Conservation (phyloP, 1,284 basidiomycete species). For the Melampsora larici-populina region DNA sequence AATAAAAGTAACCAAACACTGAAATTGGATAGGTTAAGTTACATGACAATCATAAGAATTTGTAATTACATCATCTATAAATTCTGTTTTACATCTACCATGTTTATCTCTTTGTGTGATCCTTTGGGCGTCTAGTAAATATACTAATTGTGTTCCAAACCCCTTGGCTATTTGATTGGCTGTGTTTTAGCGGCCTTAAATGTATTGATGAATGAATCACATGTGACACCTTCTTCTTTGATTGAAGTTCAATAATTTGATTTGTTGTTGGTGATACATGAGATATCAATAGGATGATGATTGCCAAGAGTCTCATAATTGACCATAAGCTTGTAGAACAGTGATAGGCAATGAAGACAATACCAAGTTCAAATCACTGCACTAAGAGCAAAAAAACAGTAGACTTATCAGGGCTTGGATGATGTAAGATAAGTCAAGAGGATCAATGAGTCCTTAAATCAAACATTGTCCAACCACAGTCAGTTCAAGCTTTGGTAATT, state of each 20-base stretch:
- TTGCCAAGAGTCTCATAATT: constrained; percentile 61
- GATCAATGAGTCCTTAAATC: constrained; percentile 62
- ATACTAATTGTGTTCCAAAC: constrained; percentile 87
- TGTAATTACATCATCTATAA: constrained; percentile 26
- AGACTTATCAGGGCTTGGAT: neutral
- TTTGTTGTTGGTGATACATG: constrained; percentile 44
- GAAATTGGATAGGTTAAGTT: constrained; percentile 69
- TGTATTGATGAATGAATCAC: constrained; percentile 86
- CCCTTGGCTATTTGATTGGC: constrained; percentile 50
- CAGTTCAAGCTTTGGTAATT: constrained; percentile 72
- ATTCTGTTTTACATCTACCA: constrained; percentile 24
- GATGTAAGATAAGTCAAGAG: neutral
- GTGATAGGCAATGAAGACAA: constrained; percentile 79
- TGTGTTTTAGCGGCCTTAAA: constrained; percentile 72
- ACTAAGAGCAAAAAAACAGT: constrained; percentile 57
- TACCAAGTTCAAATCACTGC: constrained; percentile 91
- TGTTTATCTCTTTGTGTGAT: constrained; percentile 17
- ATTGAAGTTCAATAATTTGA: constrained; percentile 63
- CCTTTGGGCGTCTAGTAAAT: constrained; percentile 56
- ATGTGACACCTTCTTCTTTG: constrained; percentile 74
- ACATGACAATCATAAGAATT: constrained; percentile 59
- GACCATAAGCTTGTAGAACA: constrained; percentile 73
- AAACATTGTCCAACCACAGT: constrained; percentile 82
- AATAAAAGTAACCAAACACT: constrained; percentile 74
- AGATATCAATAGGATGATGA: constrained; percentile 49